Base-by-base conservation (phyloP, 2,329 filamentous ascomycete genomes). In the Rhinocladiella similis region DNA sequence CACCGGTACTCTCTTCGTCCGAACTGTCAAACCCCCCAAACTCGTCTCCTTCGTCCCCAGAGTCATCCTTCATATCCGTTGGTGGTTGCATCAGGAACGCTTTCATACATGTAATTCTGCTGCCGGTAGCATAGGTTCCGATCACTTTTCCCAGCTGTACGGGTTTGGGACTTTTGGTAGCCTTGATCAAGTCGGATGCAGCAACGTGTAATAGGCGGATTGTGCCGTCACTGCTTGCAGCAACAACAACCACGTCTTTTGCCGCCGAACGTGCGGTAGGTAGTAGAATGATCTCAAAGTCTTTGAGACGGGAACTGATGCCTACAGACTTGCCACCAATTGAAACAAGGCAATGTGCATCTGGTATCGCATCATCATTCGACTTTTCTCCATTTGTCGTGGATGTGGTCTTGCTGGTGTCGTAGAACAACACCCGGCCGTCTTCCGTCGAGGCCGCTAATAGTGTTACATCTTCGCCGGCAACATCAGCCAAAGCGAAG, bases 371-470 rank as follows among this genome's bases (percentile, higher is more conserved):
- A 19, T 77, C 76, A 18, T 78, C 73, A 13, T 78, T 76, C 10
- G 72, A 70, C 19, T 72, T 66, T 36, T 73, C 70, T 42, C 65
- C 70, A 53, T 61, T 62, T 53, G 59, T 68, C 27, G 67, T 54
- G 39, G 47, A 53, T 61, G 1, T 57, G 59, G 65, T 60, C 19
- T 66, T 71, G 39, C 69, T 68, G 1, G 90, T 91, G 36, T 88
- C 87, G 71, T 90, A 96, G 71, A 97, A 90, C 50, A 96, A 68
- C 35, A 97, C 81, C 50, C 89, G 82, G 1, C 94, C 94, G 69
- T 97, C 93, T 70, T 97, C 94, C 0, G 94, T 97, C 1, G 91
- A 91, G 1, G 94, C 79, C 0, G 88, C 86, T 41, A 97, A 73
- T 5, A 92, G 71, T 7, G 55, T 47, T 16, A 45, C 39, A 35